Base-by-base conservation (phyloP, 2,329 filamentous ascomycete genomes). In the Aschersonia sp. region DNA sequence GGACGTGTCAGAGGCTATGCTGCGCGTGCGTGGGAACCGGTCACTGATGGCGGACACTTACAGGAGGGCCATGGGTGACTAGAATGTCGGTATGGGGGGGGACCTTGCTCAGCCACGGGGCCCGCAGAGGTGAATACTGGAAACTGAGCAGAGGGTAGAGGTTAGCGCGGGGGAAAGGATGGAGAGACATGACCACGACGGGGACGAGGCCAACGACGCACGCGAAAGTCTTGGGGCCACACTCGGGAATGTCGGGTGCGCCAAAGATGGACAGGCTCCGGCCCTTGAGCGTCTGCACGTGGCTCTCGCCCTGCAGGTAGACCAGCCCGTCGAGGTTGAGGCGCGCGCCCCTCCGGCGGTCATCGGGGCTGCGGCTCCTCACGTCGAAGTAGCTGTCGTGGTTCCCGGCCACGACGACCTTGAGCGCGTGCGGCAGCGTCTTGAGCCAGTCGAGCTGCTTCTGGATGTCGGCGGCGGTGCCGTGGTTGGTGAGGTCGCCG, bases 381-480 rank as follows among this genome's bases (percentile, higher is more conserved):
- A 76, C 70, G 62, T 94, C 91, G 51, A 94, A 84, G 69, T 80
- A 94, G 56, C 79, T 82, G 60, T 96, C 91, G 62, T 96, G 91
- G 60, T 96, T 96, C 1, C 91, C 91, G 32, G 80, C 79, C 32
- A 97, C 80, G 38, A 89, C 76, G 30, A 96, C 72, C 64, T 95
- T 94, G 62, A 94, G 75, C 38, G 68, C 66, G 59, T 95, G 88
- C 0, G 86, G 85, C 5, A 89, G 74, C 3, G 70, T 69, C 44
- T 72, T 75, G 9, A 96, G 71, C 88, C 88, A 96, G 68, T 94
- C 78, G 43, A 96, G 71, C 57, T 92, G 84, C n/a, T 68, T 70
- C 67, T 95, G 88, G 48, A 97, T 81, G 51, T 88, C 83, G 9
- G 70, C 69, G 1, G 78, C 74, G 6, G 79, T 84, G 40, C 91